phyloP scores from a whole-genome alignment of 2,329 filamentous ascomycete genomes.

The Scleromitrula shiraiana region DNA sequence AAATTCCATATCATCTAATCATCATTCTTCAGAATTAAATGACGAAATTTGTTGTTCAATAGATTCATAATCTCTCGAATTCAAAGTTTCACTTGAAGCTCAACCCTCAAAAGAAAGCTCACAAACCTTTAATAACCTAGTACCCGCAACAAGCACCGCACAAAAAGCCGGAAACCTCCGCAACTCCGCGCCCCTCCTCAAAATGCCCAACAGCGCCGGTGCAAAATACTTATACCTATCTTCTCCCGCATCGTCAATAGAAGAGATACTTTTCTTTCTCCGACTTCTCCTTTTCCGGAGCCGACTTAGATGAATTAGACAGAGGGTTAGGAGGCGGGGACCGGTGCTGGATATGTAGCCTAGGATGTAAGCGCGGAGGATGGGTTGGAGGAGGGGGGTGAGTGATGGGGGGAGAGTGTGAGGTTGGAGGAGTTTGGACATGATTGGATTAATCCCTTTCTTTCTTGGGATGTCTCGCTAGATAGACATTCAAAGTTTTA shows the following conservation, averaged over 20 bases:
- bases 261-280: constrained; percentile 13
- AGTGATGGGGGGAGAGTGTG: too few relatives aligned
- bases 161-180: constrained; percentile 56
- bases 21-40: too few relatives aligned
- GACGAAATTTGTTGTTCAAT: too few relatives aligned
- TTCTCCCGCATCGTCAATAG: constrained; percentile 18
- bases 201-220: constrained; percentile 32
- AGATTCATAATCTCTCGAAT: too few relatives aligned
- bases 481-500: too few relatives aligned
- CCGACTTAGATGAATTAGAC: constrained; percentile 42
- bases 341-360: constrained; percentile 53
- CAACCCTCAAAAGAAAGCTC: constrained; percentile 1
- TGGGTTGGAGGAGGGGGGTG: constrained; percentile 47
- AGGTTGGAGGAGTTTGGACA: constrained; percentile 36
- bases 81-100: not conserved
- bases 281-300: constrained; percentile 22
- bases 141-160: constrained; percentile 50
- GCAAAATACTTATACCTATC: constrained; percentile 26
- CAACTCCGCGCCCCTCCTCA: constrained; percentile 44
- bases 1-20: too few relatives aligned
- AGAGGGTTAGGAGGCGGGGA: constrained; percentile 46
- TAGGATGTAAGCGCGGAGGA: constrained; percentile 51
- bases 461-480: too few relatives aligned
- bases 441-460: not conserved
- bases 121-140: constrained; percentile 51